Percentiles rank a stretch among this genome's conserved stretches.
Evolutionary conservation across 108 stramenopile species (phyloP).

Genomic region (Fragilaria radians): DNA sequence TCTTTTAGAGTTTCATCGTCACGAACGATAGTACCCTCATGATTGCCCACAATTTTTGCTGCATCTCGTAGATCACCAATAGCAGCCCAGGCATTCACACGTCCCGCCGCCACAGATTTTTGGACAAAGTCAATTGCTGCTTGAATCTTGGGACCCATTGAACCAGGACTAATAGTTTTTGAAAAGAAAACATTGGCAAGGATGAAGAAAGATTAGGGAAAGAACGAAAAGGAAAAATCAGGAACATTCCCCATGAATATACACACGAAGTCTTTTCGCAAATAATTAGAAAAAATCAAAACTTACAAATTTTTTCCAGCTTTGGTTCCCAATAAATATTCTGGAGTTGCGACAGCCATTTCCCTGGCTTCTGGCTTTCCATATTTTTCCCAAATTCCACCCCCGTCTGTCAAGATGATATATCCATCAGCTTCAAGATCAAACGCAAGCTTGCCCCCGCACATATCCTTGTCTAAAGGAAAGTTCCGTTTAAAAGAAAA

Average conservation of each 20-base stretch:
- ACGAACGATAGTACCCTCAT: conserved; percentile 62
- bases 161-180: conserved; percentile 30
- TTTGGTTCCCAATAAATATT: conserved; percentile 60
- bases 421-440: conserved; percentile 74
- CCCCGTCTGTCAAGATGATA: conserved; percentile 80
- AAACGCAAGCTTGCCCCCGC: conserved; percentile 55
- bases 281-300: conserved; percentile 7
- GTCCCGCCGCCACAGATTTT: conserved; percentile 23
- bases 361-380: conserved; percentile 72
- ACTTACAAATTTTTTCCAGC: conserved; percentile 31
- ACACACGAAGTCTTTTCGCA: neutral
- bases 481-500: neutral
- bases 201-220: no score
- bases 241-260: neutral
- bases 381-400: conserved; percentile 77
- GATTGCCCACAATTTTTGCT: conserved; percentile 44
- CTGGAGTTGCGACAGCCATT: conserved; percentile 63
- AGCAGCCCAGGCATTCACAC: conserved; percentile 49
- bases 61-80: conserved; percentile 80
- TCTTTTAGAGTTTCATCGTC: conserved; percentile 34
- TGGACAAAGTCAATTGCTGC: conserved; percentile 74
- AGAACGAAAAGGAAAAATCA: neutral
- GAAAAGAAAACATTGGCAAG: no score
- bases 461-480: conserved; percentile 50
- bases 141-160: conserved; percentile 77